These are phyloP conservation scores for Apophysomyces ossiformis DNA, from an alignment of 371 early-diverging fungal genomes.

Conservation along the genomic window DNA sequence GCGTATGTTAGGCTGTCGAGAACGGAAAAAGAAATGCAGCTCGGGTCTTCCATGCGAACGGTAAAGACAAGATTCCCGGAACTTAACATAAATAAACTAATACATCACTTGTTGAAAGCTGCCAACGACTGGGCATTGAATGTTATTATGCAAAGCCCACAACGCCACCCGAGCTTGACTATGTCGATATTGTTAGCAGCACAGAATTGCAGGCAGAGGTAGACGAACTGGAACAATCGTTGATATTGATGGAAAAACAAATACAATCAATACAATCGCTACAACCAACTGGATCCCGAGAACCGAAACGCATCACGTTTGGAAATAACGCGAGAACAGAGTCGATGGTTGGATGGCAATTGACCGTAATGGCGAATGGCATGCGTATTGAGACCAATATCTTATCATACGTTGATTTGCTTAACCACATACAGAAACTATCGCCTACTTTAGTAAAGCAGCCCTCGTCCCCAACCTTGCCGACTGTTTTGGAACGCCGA, in stretches of 20 bases:
- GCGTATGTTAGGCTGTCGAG: slow-evolving; percentile 41
- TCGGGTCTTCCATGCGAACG: slow-evolving; percentile 48
- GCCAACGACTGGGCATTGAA: slow-evolving; percentile 18
- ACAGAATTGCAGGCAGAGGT: slow-evolving; percentile 5
- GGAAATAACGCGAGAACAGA: background rate
- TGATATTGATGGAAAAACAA: slow-evolving; percentile 18
- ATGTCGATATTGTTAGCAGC: slow-evolving; percentile 9
- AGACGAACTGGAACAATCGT: slow-evolving; percentile 13
- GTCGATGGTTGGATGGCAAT: slow-evolving; percentile 11
- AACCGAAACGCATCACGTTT: background rate
- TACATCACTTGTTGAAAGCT: slow-evolving; percentile 8
- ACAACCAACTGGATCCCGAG: background rate
- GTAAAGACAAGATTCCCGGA: slow-evolving; percentile 19
- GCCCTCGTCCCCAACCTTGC: background rate
- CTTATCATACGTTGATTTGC: slow-evolving; percentile 21
- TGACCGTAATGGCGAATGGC: slow-evolving; percentile 19
- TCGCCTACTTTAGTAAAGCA: slow-evolving; percentile 9
- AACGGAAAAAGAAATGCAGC: slow-evolving; percentile 51
- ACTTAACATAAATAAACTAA: background rate
- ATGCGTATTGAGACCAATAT: slow-evolving; percentile 31
- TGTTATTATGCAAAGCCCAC: slow-evolving; percentile 23
- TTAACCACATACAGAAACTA: slow-evolving; percentile 16
- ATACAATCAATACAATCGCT: slow-evolving; percentile 15
- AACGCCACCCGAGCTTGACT: background rate
- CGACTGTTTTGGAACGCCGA: background rate